Evolutionary conservation across 306 rosid species (phyloP).

Genomic region (Acacia acuminata): DNA sequence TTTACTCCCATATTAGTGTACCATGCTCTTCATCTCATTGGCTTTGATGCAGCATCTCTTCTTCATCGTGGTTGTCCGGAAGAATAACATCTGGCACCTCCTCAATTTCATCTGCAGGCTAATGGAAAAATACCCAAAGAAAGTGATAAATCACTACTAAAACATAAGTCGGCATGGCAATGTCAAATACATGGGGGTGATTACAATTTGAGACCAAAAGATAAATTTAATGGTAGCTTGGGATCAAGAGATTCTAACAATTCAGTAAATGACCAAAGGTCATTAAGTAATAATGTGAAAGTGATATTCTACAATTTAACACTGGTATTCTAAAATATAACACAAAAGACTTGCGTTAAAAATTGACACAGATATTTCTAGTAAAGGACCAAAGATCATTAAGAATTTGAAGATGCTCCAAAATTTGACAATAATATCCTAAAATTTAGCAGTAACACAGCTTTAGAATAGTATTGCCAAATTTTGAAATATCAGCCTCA

Average conservation of each 20-base stretch:
- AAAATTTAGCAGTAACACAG: background rate
- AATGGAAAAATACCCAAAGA: slow-evolving; percentile 18
- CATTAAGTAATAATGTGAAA: background rate
- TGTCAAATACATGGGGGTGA: background rate
- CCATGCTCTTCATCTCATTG: background rate
- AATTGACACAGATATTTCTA: background rate
- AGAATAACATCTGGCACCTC: slow-evolving; percentile 58
- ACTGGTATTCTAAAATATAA: background rate
- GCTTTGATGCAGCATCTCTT: background rate
- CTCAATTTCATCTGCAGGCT: slow-evolving; percentile 73
- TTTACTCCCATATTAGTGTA: background rate
- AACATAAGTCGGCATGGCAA: background rate
- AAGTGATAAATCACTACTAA: background rate
- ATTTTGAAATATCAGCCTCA: background rate
- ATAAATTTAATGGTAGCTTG: background rate
- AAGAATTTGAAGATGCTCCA: background rate
- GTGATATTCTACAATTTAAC: background rate
- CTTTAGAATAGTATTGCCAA: background rate
- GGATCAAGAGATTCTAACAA: background rate
- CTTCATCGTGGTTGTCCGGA: slow-evolving; percentile 38
- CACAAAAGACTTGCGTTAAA: background rate
- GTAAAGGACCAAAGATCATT: background rate
- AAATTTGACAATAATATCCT: background rate
- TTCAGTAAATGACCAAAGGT: background rate
- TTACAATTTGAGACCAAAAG: background rate